These are phyloP conservation scores for Carallia pectinifolia DNA, from an alignment of 345 rosid species.

Conservation along the genomic window DNA sequence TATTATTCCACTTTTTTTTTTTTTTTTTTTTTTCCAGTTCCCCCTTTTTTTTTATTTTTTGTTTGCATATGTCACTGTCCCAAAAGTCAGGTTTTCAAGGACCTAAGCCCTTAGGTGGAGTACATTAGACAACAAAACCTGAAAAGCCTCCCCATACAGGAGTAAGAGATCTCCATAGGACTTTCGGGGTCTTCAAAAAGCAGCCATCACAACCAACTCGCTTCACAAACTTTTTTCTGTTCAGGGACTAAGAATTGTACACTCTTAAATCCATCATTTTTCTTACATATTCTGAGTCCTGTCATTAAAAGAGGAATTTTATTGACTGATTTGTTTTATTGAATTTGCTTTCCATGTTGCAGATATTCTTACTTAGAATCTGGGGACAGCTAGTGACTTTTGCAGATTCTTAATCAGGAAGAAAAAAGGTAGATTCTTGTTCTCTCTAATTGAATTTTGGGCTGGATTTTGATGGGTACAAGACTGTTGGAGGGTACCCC, in stretches of 20 bases:
- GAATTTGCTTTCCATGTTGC: slow-evolving; percentile 27
- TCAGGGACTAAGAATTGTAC: slow-evolving; percentile 13
- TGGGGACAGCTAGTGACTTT: slow-evolving; percentile 4
- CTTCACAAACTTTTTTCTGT: slow-evolving; percentile 11
- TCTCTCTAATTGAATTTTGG: neutral
- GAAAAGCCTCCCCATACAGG: neutral
- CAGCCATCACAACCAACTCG: slow-evolving; percentile 4
- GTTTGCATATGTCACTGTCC: neutral
- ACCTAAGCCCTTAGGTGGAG: neutral
- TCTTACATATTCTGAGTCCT: neutral
- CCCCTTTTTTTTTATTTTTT: neutral
- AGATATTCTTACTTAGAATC: slow-evolving; percentile 28
- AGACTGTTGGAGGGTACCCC: slow-evolving; percentile 9
- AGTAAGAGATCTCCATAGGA: slow-evolving; percentile 6
- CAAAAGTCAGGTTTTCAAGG: neutral
- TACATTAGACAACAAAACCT: slow-evolving; percentile 1
- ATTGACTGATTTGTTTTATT: neutral
- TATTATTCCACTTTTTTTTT: neutral
- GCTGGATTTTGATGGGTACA: neutral
- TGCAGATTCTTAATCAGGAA: slow-evolving; percentile 5
- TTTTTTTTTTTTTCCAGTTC: neutral
- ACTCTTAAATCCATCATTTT: slow-evolving; percentile 10
- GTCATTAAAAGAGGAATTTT: neutral
- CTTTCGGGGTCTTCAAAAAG: slow-evolving; percentile 6
- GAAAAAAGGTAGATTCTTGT: slow-evolving; percentile 28